Evolutionary conservation across 345 rosid species (phyloP).

Genomic region (Camelina neglecta): DNA sequence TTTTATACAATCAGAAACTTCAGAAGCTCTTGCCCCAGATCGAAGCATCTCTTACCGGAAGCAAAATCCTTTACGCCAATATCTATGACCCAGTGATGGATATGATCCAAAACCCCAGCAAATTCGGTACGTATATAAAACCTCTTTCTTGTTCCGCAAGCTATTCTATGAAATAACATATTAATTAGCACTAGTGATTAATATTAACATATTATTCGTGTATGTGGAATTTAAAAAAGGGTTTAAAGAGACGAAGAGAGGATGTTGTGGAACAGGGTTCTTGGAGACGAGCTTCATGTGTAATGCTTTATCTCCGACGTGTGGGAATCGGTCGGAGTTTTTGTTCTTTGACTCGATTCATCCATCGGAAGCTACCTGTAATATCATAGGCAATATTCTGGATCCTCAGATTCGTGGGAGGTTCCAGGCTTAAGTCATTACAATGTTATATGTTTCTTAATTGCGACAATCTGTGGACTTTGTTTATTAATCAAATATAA

Average conservation of each 20-base stretch:
- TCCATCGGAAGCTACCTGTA: slow-evolving; percentile 53
- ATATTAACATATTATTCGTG: slow-evolving; percentile 1
- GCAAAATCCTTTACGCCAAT: slow-evolving; percentile 50
- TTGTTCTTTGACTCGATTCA: slow-evolving; percentile 61
- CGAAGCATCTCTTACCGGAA: slow-evolving; percentile 48
- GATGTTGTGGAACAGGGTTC: slow-evolving; percentile 57
- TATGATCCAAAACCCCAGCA: slow-evolving; percentile 52
- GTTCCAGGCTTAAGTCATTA: slow-evolving; percentile 23
- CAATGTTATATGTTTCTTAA: neutral
- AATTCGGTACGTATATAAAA: slow-evolving; percentile 45
- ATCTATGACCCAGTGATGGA: slow-evolving; percentile 47
- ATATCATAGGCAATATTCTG: slow-evolving; percentile 17
- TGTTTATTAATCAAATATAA: neutral
- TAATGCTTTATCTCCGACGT: slow-evolving; percentile 41
- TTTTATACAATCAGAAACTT: slow-evolving; percentile 56
- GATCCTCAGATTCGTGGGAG: slow-evolving; percentile 16
- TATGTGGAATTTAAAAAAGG: slow-evolving; percentile 41
- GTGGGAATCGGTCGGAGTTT: slow-evolving; percentile 46
- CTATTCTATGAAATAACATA: neutral
- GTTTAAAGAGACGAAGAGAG: slow-evolving; percentile 48
- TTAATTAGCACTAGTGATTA: neutral
- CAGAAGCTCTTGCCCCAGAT: slow-evolving; percentile 38
- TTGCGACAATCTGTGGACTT: slow-evolving; percentile 1
- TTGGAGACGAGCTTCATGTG: slow-evolving; percentile 52
- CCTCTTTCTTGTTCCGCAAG: slow-evolving; percentile 7